Evolutionary conservation across 2,329 filamentous ascomycete species (phyloP).

Genomic region (Phialophora tarda): DNA sequence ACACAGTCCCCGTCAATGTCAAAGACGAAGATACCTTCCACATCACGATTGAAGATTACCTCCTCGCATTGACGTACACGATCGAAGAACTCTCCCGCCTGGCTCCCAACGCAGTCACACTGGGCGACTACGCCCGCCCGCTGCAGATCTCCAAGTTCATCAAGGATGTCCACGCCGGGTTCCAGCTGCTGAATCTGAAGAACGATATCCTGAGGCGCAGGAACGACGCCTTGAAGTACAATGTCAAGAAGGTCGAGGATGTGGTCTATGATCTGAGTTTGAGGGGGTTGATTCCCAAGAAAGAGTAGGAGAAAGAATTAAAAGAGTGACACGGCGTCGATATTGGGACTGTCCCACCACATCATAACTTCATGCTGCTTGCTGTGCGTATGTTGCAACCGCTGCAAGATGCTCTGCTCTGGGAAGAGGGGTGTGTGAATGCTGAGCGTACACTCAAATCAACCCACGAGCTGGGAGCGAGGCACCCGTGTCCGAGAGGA

Average conservation of each 20-base stretch:
- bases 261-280: constrained; percentile 95
- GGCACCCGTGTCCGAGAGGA: background rate
- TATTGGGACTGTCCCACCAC: background rate
- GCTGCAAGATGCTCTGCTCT: background rate
- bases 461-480: background rate
- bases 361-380: background rate
- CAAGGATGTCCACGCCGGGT: constrained; percentile 93
- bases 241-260: constrained; percentile 97
- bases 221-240: constrained; percentile 94
- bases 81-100: constrained; percentile 83
- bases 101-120: constrained; percentile 90
- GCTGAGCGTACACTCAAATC: background rate
- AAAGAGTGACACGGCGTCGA: background rate
- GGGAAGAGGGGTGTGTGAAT: background rate
- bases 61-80: constrained; percentile 82
- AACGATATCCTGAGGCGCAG: constrained; percentile 88
- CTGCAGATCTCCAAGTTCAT: constrained; percentile 88
- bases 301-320: background rate
- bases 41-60: constrained; percentile 95
- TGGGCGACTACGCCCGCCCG: constrained; percentile 85
- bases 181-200: constrained; percentile 96
- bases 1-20: constrained; percentile 82
- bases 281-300: constrained; percentile 74
- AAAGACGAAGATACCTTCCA: constrained; percentile 86
- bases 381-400: background rate